Evolutionary conservation across 345 rosid genomes (phyloP).

Genomic region (Pistacia vera): DNA sequence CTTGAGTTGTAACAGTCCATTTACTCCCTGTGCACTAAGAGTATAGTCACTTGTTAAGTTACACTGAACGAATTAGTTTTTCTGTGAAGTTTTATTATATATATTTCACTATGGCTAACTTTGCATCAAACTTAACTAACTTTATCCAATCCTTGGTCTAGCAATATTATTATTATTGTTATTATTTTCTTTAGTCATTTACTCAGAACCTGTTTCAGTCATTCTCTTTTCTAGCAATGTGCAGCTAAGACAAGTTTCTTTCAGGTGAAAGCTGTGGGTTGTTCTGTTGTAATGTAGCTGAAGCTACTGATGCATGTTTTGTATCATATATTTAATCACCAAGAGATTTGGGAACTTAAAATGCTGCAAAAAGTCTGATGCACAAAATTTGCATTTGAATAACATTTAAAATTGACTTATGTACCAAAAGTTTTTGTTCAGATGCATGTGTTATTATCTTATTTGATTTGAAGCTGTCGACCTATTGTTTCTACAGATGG

Average conservation of each 20-base stretch:
- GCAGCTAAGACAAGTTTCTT: background rate
- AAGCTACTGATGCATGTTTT: slow-evolving; percentile 9
- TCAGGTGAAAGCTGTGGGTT: slow-evolving; percentile 7
- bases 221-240: background rate
- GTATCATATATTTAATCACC: background rate
- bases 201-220: background rate
- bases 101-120: background rate
- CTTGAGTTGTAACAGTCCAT: background rate
- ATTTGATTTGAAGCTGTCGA: background rate
- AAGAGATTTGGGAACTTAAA: background rate
- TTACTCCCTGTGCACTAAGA: background rate
- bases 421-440: background rate
- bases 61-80: slow-evolving; percentile 3
- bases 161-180: background rate
- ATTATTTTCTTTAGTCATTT: background rate
- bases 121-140: background rate
- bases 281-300: slow-evolving; percentile 11
- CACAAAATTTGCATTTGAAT: slow-evolving; percentile 14
- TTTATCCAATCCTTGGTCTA: background rate
- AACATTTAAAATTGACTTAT: slow-evolving; percentile 5
- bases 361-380: background rate
- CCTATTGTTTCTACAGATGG: slow-evolving; percentile 1
- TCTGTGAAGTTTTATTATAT: background rate
- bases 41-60: background rate
- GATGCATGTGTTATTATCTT: background rate